phyloP scores from a whole-genome alignment of 805 yeast species.

The Kuraishia capsulata region DNA sequence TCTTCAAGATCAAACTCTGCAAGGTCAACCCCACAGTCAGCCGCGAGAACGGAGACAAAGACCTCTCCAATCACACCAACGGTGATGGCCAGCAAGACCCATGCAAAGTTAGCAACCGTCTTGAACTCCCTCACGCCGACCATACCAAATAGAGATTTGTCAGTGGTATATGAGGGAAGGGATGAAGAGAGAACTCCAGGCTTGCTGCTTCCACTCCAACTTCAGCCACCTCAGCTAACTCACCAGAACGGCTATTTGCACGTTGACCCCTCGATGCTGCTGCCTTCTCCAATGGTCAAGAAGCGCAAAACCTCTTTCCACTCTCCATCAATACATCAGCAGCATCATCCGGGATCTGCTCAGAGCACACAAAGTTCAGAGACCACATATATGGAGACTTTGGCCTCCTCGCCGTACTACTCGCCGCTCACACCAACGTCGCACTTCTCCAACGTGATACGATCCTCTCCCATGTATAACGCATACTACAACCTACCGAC shows the following conservation, averaged over 20 bases:
- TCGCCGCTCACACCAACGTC: slow-evolving; percentile 20
- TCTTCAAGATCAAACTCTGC: neutral
- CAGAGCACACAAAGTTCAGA: no score
- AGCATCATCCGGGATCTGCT: neutral
- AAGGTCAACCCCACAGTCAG: slow-evolving; percentile 1
- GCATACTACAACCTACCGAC: slow-evolving; percentile 11
- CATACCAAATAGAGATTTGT: neutral
- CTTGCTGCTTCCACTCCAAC: neutral
- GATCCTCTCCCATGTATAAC: slow-evolving; percentile 24
- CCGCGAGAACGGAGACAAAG: neutral
- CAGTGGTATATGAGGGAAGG: neutral
- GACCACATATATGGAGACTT: neutral
- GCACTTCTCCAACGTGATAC: slow-evolving; percentile 21
- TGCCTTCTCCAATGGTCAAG: slow-evolving; percentile 4
- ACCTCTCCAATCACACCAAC: slow-evolving; percentile 1
- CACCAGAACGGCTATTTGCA: slow-evolving; percentile 1
- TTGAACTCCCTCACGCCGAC: neutral
- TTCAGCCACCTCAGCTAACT: neutral
- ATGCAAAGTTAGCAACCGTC: neutral
- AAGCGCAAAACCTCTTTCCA: neutral
- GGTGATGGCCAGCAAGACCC: neutral
- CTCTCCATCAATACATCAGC: neutral
- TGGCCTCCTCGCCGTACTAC: slow-evolving; percentile 1
- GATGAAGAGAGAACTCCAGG: neutral
- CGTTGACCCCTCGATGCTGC: slow-evolving; percentile 4